phyloP scores from a whole-genome alignment of 371 early-diverging fungal species.

The Haplosporangium sp. region DNA sequence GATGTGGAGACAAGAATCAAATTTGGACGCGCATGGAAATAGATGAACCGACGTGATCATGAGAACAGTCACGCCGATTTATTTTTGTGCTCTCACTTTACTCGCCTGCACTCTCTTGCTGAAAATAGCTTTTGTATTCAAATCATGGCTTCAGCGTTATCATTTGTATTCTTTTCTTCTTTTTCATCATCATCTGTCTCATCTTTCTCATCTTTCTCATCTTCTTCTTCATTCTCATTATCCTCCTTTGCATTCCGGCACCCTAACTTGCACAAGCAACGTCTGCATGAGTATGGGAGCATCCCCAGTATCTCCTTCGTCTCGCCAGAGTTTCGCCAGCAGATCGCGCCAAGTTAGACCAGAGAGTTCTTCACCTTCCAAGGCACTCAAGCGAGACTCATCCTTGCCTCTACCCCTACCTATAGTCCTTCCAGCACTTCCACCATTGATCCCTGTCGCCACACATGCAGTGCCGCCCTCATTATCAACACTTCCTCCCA shows the following conservation, averaged over 20 bases:
- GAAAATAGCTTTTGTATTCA: background rate
- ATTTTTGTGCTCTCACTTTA: too few species aligned
- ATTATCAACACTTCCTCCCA: background rate
- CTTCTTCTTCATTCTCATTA: background rate
- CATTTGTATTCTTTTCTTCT: background rate
- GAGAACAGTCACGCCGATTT: too few species aligned
- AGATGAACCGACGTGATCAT: too few species aligned
- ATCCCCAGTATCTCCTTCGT: too few species aligned
- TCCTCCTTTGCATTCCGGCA: background rate
- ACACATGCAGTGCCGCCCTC: background rate
- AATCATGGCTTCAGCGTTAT: background rate
- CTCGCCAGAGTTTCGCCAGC: background rate
- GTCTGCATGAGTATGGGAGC: too few species aligned
- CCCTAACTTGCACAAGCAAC: background rate
- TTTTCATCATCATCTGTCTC: background rate
- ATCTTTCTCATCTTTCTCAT: background rate
- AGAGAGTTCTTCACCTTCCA: background rate
- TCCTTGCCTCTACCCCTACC: conserved; percentile 12
- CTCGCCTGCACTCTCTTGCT: too few species aligned
- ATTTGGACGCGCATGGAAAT: too few species aligned
- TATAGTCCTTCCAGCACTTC: conserved; percentile 15
- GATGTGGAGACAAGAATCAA: too few species aligned
- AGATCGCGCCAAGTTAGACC: background rate
- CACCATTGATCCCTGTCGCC: conserved; percentile 22
- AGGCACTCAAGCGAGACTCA: conserved; percentile 20